A percentile compares a stretch with the other conserved stretches of the same genome.
These are phyloP conservation scores for Durusdinium trenchii DNA, from an alignment of 73 alveolate species.

Conservation along the genomic window DNA sequence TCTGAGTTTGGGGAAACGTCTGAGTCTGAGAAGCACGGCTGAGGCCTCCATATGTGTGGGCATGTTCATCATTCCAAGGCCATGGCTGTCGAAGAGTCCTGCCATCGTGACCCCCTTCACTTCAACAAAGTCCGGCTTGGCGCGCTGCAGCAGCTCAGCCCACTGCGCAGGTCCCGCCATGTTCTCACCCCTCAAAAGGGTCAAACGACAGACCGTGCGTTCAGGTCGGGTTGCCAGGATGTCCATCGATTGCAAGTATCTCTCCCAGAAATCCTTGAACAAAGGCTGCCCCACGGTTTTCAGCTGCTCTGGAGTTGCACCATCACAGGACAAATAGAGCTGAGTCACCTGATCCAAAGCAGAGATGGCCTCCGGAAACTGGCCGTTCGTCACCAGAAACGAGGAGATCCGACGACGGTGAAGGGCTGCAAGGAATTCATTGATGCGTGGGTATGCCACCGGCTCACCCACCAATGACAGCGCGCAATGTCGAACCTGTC, in stretches of 20 bases:
- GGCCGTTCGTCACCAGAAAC: conserved; percentile 91
- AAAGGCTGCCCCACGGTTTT: conserved; percentile 46
- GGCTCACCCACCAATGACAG: conserved; percentile 93
- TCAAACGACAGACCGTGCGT: conserved; percentile 33
- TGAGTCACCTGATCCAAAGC: conserved; percentile 63
- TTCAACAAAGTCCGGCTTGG: not conserved
- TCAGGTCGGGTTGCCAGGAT: conserved; percentile 32
- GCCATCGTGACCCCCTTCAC: conserved; percentile 76
- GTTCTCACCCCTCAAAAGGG: conserved; percentile 46
- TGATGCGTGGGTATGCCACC: conserved; percentile 72
- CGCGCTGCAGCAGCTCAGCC: conserved; percentile 33
- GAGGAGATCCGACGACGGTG: conserved; percentile 51
- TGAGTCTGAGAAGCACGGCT: too few species aligned
- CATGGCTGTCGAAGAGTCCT: conserved; percentile 15
- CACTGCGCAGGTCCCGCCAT: conserved; percentile 43
- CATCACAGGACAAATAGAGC: conserved; percentile 79
- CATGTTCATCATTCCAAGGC: conserved; percentile 77
- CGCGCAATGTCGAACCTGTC: conserved; percentile 70
- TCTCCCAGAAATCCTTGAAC: conserved; percentile 37
- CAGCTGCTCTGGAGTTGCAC: conserved; percentile 43
- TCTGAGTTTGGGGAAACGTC: too few species aligned
- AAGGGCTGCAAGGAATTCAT: conserved; percentile 41
- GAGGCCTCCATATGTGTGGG: conserved; percentile 64
- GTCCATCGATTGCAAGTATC: conserved; percentile 72
- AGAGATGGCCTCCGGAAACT: conserved; percentile 45